phyloP scores from a whole-genome alignment of 1,284 basidiomycete species.

The Puccinia hordei region DNA sequence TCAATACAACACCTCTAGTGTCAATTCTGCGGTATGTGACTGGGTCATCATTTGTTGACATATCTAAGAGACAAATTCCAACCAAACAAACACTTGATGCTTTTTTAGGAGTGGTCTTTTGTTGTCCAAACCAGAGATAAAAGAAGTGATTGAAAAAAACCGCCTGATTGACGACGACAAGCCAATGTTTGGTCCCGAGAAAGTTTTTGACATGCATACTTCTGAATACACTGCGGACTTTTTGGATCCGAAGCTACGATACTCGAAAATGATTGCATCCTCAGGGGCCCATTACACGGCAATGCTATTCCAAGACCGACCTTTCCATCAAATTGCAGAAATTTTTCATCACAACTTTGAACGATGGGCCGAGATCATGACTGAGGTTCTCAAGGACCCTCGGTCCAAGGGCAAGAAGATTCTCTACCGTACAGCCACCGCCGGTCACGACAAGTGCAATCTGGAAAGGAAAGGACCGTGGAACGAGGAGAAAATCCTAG shows the following conservation, averaged over 20 bases:
- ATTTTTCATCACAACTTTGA: slow-evolving; percentile 43
- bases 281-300: slow-evolving; percentile 44
- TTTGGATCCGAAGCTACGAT: slow-evolving; percentile 33
- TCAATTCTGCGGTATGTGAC: slow-evolving; percentile 33
- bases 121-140: slow-evolving; percentile 36
- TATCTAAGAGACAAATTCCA: not conserved
- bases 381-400: slow-evolving; percentile 34
- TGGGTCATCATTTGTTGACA: not conserved
- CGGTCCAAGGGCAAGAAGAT: slow-evolving; percentile 43
- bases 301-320: slow-evolving; percentile 36
- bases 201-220: slow-evolving; percentile 43
- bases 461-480: not conserved
- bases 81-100: not conserved
- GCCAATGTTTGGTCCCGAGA: slow-evolving; percentile 30
- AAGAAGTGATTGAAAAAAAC: slow-evolving; percentile 25
- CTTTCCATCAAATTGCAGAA: slow-evolving; percentile 32
- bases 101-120: slow-evolving; percentile 38
- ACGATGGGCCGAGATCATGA: slow-evolving; percentile 35
- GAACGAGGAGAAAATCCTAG: slow-evolving; percentile 34
- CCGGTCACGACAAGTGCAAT: slow-evolving; percentile 41
- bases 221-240: slow-evolving; percentile 25
- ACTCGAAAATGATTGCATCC: slow-evolving; percentile 44
- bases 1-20: slow-evolving; percentile 37
- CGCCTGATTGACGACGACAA: slow-evolving; percentile 27
- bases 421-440: slow-evolving; percentile 40